phyloP scores from a whole-genome alignment of 169 alveolate genomes.

The Plasmodium knowlesi region DNA sequence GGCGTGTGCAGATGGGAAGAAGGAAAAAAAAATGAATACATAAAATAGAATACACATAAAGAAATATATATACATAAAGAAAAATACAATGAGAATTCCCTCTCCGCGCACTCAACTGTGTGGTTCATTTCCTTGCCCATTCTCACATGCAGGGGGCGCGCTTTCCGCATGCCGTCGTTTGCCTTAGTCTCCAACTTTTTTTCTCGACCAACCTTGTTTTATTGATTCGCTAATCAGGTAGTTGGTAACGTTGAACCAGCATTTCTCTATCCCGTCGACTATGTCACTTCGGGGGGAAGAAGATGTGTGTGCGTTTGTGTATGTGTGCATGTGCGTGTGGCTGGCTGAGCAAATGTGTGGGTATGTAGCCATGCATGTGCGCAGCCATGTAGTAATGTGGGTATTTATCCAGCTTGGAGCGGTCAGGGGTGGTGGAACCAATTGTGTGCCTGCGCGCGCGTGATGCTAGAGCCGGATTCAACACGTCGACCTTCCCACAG shows the following conservation, averaged over 20 bases:
- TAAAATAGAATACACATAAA: neutral
- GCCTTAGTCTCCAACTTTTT: neutral
- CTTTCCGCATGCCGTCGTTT: neutral
- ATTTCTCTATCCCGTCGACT: slow-evolving; percentile 62
- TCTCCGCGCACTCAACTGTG: neutral
- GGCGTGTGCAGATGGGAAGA: neutral
- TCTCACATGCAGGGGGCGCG: neutral
- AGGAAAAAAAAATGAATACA: neutral
- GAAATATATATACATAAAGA: neutral
- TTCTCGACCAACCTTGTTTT: slow-evolving; percentile 35
- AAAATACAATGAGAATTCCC: neutral
- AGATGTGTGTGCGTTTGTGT: too few species aligned
- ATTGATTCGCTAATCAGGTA: slow-evolving; percentile 52
- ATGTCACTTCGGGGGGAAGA: slow-evolving; percentile 30
- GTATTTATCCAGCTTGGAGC: neutral
- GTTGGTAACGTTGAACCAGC: slow-evolving; percentile 56
- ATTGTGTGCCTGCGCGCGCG: neutral
- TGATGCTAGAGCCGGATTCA: neutral
- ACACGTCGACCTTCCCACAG: neutral
- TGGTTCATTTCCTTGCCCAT: neutral
- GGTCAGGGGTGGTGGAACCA: too few species aligned
- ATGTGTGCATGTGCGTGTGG: too few species aligned
- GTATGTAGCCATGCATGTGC: neutral
- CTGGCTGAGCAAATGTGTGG: neutral
- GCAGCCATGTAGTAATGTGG: neutral